Percentiles rank a stretch among this genome's conserved stretches.
These are phyloP conservation scores for Dactylis glomerata DNA, from an alignment of 176 grass and related monocot species.

Conservation along the genomic window DNA sequence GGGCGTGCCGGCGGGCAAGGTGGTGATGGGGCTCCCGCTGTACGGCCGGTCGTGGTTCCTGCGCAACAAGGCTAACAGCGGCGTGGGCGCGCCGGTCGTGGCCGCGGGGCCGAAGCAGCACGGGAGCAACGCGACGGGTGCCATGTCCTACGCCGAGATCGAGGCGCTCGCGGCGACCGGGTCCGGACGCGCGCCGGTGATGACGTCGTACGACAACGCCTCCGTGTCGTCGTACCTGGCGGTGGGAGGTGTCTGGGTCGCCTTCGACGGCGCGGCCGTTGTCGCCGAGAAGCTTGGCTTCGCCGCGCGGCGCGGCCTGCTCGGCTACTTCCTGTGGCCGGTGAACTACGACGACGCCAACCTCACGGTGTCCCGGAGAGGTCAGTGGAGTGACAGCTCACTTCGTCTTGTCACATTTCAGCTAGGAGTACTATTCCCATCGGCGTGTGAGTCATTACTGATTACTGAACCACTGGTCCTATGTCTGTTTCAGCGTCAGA, in stretches of 20 bases:
- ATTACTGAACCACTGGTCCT: neutral
- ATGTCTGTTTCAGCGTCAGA: constrained; percentile 47
- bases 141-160: constrained; percentile 79
- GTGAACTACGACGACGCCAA: constrained; percentile 74
- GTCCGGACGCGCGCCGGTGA: constrained; percentile 8
- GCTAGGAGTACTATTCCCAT: neutral
- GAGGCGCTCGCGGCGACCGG: constrained; percentile 38
- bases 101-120: constrained; percentile 63
- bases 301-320: constrained; percentile 33
- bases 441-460: neutral
- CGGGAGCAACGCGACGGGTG: constrained; percentile 54
- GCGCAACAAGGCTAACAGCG: constrained; percentile 61
- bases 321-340: constrained; percentile 84
- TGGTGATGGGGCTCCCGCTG: constrained; percentile 74
- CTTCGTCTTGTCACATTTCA: neutral
- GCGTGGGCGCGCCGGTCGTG: constrained; percentile 56
- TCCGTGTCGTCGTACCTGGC: constrained; percentile 60
- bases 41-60: constrained; percentile 75
- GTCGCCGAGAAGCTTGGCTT: constrained; percentile 76
- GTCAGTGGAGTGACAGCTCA: constrained; percentile 19
- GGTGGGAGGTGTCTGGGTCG: constrained; percentile 68
- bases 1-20: constrained; percentile 60
- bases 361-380: constrained; percentile 57
- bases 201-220: constrained; percentile 49
- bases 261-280: constrained; percentile 64